Conservation (phyloP, 768 basidiomycete species). For the Mycena leptocephala region DNA sequence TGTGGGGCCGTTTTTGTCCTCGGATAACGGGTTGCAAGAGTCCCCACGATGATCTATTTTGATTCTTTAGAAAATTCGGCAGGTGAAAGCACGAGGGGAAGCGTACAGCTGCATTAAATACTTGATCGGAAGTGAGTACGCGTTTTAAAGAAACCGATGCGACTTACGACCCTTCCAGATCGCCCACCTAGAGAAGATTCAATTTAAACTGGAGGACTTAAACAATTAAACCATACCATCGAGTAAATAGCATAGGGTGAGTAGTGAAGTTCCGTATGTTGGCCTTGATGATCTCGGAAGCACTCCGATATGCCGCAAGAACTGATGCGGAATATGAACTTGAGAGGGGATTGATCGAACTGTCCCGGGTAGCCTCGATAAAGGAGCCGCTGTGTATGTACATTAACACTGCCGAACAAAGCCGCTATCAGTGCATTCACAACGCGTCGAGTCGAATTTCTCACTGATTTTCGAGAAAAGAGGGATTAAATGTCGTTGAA, state of each 20-base stretch:
- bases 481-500: conserved; percentile 48
- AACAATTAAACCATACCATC: conserved; percentile 37
- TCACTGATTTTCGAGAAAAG: conserved; percentile 48
- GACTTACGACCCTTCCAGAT: conserved; percentile 51
- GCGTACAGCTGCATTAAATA: conserved; percentile 29
- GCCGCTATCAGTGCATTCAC: background rate
- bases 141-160: background rate
- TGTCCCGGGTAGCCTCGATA: conserved; percentile 60
- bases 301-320: conserved; percentile 63
- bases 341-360: conserved; percentile 60
- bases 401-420: conserved; percentile 54
- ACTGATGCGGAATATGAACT: conserved; percentile 65
- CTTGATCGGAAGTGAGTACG: background rate
- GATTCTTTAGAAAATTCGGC: background rate
- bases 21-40: conserved; percentile 57
- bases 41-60: conserved; percentile 56
- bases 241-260: conserved; percentile 36
- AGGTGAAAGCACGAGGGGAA: background rate
- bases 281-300: conserved; percentile 57
- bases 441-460: background rate
- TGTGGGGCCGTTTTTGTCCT: conserved; percentile 59
- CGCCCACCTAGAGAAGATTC: conserved; percentile 58
- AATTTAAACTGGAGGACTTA: conserved; percentile 47
- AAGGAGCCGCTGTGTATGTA: conserved; percentile 64
- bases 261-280: conserved; percentile 30